Percentiles rank a stretch among this genome's conserved stretches.
Conservation (phyloP, 2,329 filamentous ascomycete species). For the Lachnellula occidentalis region DNA sequence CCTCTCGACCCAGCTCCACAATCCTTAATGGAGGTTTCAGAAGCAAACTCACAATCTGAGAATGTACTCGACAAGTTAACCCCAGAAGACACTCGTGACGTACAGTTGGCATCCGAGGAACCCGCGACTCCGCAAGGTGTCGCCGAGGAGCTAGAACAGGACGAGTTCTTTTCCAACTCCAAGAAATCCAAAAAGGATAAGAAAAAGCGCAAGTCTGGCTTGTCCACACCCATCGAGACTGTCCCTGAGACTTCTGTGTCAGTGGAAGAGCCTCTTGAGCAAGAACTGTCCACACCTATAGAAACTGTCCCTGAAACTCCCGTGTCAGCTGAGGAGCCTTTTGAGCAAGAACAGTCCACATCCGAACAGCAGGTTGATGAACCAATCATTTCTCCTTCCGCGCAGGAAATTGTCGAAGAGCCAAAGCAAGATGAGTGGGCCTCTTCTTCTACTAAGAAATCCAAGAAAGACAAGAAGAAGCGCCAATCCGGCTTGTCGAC, state of each 20-base stretch:
- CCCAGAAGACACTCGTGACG: background rate
- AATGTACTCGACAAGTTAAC: background rate
- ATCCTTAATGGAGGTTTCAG: background rate
- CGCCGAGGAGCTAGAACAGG: background rate
- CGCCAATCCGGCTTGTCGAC: background rate
- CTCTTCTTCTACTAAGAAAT: background rate
- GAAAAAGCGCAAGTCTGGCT: constrained; percentile 10
- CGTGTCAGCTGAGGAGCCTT: background rate
- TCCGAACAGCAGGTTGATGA: background rate
- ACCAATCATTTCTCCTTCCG: background rate
- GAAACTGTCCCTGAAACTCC: background rate
- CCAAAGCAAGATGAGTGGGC: constrained; percentile 3
- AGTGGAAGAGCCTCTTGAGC: background rate
- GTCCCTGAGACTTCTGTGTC: background rate
- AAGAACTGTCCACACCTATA: background rate
- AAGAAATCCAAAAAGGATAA: constrained; percentile 33
- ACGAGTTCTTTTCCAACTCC: background rate
- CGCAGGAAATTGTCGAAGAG: constrained; percentile 1
- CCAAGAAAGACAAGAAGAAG: constrained; percentile 25
- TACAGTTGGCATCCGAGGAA: background rate
- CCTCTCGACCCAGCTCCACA: background rate
- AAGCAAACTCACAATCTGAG: background rate
- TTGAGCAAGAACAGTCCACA: background rate
- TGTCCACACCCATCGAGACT: background rate
- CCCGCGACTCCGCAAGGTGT: background rate